These are phyloP conservation scores for Lycium barbarum DNA, from an alignment of 257 asterid genomes.

Conservation along the genomic window DNA sequence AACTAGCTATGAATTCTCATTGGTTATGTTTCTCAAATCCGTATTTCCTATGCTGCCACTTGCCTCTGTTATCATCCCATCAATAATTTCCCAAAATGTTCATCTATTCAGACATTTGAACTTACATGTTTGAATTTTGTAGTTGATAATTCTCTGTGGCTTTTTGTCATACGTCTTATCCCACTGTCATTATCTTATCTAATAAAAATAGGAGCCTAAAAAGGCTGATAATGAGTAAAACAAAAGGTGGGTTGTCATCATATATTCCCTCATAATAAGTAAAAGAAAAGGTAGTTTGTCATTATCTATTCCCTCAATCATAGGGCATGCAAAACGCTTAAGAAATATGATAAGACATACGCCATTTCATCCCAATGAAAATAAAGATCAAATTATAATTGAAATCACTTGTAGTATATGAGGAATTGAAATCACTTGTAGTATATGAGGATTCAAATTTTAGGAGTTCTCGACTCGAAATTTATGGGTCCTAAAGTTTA, in stretches of 20 bases:
- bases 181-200: not conserved
- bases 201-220: not conserved
- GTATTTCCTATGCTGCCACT: not conserved
- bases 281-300: not conserved
- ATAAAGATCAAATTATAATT: not conserved
- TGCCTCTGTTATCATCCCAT: not conserved
- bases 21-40: too few species aligned
- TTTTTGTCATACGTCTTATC: not conserved
- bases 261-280: not conserved
- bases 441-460: too few species aligned
- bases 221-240: not conserved
- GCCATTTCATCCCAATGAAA: not conserved
- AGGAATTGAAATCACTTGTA: too few species aligned
- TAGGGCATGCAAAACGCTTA: not conserved
- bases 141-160: not conserved
- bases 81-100: constrained; percentile 4
- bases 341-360: not conserved
- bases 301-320: too few species aligned
- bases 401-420: not conserved
- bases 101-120: not conserved
- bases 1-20: too few species aligned
- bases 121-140: not conserved
- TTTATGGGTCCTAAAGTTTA: too few species aligned
- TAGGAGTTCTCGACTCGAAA: too few species aligned
- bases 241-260: too few species aligned